Percentiles rank a stretch among this genome's conserved stretches.
Evolutionary conservation across 2,329 filamentous ascomycete species (phyloP).

Genomic region (Penicillium olsonii): DNA sequence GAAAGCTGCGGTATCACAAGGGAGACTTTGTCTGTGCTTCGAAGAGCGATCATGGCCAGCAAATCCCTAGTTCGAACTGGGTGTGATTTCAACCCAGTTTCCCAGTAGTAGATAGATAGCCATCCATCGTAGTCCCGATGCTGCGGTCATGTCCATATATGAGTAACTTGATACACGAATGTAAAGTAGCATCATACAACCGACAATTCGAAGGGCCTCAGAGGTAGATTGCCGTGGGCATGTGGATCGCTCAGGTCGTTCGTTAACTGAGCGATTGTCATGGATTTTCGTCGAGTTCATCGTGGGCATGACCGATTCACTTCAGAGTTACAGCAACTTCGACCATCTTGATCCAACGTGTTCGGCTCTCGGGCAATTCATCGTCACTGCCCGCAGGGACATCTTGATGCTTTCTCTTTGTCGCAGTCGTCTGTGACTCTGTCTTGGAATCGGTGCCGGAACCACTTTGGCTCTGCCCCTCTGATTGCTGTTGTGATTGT

Average conservation of each 20-base stretch:
- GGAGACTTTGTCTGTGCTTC: too few relatives aligned
- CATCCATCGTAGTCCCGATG: too few relatives aligned
- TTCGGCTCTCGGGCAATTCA: conserved; percentile 47
- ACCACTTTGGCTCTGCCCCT: conserved; percentile 15
- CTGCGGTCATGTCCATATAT: too few relatives aligned
- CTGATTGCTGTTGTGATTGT: conserved; percentile 23
- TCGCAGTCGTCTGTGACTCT: conserved; percentile 20
- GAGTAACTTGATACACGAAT: too few relatives aligned
- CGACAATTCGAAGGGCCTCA: too few relatives aligned
- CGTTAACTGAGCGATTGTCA: neutral
- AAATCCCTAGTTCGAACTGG: too few relatives aligned
- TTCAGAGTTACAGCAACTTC: conserved; percentile 47
- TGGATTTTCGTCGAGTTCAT: neutral
- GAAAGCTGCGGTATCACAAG: too few relatives aligned
- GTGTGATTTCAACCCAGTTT: too few relatives aligned
- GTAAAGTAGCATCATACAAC: too few relatives aligned
- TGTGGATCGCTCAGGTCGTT: neutral
- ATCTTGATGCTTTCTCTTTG: conserved; percentile 33
- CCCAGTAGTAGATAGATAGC: too few relatives aligned
- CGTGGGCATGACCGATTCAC: conserved; percentile 22
- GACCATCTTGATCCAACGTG: conserved; percentile 50
- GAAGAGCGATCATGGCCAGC: too few relatives aligned
- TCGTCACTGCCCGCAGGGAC: conserved; percentile 24
- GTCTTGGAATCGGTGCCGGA: conserved; percentile 10
- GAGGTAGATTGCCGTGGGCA: neutral